Conservation (phyloP, 2,329 filamentous ascomycete genomes). For the Orbilia brochopaga region DNA sequence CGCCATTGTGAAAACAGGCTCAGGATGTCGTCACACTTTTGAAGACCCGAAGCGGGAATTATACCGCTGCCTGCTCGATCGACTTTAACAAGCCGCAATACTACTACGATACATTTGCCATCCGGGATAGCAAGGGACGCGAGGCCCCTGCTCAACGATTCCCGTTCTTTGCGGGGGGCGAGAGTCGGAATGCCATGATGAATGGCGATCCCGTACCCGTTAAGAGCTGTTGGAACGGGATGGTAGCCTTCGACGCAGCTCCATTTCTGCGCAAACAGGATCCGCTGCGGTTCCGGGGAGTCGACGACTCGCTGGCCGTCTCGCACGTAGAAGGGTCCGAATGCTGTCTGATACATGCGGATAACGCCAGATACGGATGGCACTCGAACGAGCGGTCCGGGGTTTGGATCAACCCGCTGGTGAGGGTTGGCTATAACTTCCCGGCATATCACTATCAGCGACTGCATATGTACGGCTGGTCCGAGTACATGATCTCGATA, state of each 20-base stretch:
- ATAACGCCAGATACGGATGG: constrained; percentile 66
- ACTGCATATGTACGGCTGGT: constrained; percentile 59
- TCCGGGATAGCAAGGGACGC: constrained; percentile 64
- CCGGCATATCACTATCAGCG: constrained; percentile 62
- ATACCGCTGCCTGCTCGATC: constrained; percentile 68
- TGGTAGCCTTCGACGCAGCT: constrained; percentile 64
- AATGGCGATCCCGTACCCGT: constrained; percentile 65
- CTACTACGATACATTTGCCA: constrained; percentile 70
- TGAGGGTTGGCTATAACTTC: constrained; percentile 70
- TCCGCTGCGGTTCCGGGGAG: constrained; percentile 68
- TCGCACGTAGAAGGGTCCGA: constrained; percentile 76
- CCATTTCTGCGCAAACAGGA: constrained; percentile 62
- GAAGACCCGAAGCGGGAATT: constrained; percentile 66
- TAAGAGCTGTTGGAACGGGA: constrained; percentile 72
- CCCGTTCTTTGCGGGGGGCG: constrained; percentile 65
- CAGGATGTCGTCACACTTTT: constrained; percentile 66
- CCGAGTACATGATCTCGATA: constrained; percentile 62
- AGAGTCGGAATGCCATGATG: constrained; percentile 65
- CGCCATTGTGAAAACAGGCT: constrained; percentile 57
- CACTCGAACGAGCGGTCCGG: constrained; percentile 58
- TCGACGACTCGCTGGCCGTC: constrained; percentile 67
- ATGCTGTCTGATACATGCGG: constrained; percentile 77
- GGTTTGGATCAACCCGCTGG: constrained; percentile 72
- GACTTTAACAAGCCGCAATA: constrained; percentile 65
- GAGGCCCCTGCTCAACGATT: constrained; percentile 64